Evolutionary conservation across 805 yeast genomes (phyloP), one percentile per base, ranked within the genome.

Genomic region (Sugiyamaella boreocaroliniensis): DNA sequence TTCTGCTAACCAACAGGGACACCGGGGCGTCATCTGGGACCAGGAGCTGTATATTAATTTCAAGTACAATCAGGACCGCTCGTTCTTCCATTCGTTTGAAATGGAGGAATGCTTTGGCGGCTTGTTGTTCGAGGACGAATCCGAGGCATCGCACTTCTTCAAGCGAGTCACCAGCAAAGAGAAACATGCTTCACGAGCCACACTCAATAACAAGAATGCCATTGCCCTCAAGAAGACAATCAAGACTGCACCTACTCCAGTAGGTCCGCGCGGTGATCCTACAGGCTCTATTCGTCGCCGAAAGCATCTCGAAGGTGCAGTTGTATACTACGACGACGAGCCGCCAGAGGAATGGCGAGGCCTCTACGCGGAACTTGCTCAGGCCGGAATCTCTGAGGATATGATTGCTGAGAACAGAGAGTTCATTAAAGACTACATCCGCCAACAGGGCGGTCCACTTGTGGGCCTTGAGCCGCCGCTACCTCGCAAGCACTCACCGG

Each of bases 21-120:
- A 81, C 56, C 74, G 85, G 43, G 98, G 98, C 37, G 96, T 93
- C 0, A 59, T 93, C 0, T 93, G 99, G 99, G 99, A 93, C 68
- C 99, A 93, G 68, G 99, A 93, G 68, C 70, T 93, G 47, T 92
- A 87, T 63, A 83, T 88, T 11, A 85, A 87, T 62, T 89, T 93
- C 68, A 83, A 84, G 61, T 93, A 93, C 69, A 80, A 86, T 64
- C 98, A 93, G 68, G 99, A 93, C 68, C 79, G 99, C 32, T 82
- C 95, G 41, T 93, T 88, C 69, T 93, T 93, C 76, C 98, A 93
- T 67, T 77, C 95, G 6, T 93, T 93, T 71, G 99, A 93, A 71
- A 74, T 89, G 45, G 98, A 93, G 61, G 95, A 87, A 19, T 90
- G 96, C 65, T 76, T 76, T 49, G 89, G 82, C 10, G 99, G 98